Base-by-base conservation (phyloP, 2,329 filamentous ascomycete genomes). In the Colletotrichum sp. region DNA sequence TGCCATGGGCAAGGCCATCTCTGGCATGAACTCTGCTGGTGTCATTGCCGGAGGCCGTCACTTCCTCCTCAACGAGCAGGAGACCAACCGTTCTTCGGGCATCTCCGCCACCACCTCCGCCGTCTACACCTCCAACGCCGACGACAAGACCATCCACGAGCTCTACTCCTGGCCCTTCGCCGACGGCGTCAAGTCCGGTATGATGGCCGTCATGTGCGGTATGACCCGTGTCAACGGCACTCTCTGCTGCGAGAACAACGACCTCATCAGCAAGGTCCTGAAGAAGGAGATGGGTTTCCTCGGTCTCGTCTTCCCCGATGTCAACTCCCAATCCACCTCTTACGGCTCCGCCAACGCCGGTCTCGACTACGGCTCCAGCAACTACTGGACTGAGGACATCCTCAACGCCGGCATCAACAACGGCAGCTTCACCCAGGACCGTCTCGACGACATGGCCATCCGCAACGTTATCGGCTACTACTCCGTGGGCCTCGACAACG, bases 51-150 rank as follows among this genome's bases (percentile, higher is more conserved):
- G 89, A 2, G 85, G 91, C 76, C 92, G 92, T 83, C 90, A 92
- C 81, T 92, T 91, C 80, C 87, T 91, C 26, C 90, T 89, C 81
- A 92, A 92, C 77, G 90, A 92, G 78, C 90, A 91, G 78, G 90
- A 92, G 80, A 89, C 91, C 78, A 87, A 87, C 81, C 86, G 90
- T n/a, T 79, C 81, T 2, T 89, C 90, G 81, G 87, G 86, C 9
- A 89, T 91, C 0, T 86, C 91, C 76, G 86, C 86, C 69, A 88
- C 90, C 65, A 82, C 92, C 43, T 90, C 89, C 1, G 86, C 89
- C 77, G 86, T 90, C 32, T 89, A 87, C 52, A 84, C 81, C 13
- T 89, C 88, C 76, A 89, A 87, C 69, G 87, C 87, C 64, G 79
- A 84, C 10, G 80, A 84, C 70, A 79, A 80, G 30, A 77, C 78